Evolutionary conservation across 2,329 filamentous ascomycete genomes (phyloP).

Genomic region (Septoria linicola): DNA sequence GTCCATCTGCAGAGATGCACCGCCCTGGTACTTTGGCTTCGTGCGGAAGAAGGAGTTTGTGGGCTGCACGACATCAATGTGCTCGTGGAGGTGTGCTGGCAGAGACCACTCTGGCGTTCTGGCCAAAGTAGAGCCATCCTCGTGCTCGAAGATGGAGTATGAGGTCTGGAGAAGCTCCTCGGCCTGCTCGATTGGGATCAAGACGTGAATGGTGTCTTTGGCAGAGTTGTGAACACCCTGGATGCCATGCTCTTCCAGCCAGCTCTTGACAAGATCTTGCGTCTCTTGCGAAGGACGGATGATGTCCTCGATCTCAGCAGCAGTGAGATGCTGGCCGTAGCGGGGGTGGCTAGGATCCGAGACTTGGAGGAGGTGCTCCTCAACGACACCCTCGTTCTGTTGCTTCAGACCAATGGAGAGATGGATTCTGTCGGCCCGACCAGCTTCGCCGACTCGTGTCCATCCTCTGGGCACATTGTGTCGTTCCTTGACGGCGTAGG

Average conservation of each 20-base stretch:
- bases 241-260: slow-evolving; percentile 57
- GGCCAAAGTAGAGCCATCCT: slow-evolving; percentile 53
- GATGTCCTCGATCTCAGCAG: slow-evolving; percentile 54
- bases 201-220: slow-evolving; percentile 58
- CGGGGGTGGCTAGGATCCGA: slow-evolving; percentile 55
- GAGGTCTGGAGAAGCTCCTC: slow-evolving; percentile 56
- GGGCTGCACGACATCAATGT: slow-evolving; percentile 61
- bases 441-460: slow-evolving; percentile 49
- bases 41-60: slow-evolving; percentile 59
- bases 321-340: slow-evolving; percentile 55
- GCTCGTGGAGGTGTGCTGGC: slow-evolving; percentile 56
- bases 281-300: slow-evolving; percentile 55
- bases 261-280: slow-evolving; percentile 54
- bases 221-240: slow-evolving; percentile 51
- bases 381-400: slow-evolving; percentile 55
- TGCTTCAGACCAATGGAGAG: slow-evolving; percentile 61
- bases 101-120: slow-evolving; percentile 60
- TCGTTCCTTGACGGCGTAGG: slow-evolving; percentile 56
- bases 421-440: slow-evolving; percentile 51
- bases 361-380: slow-evolving; percentile 56
- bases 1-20: slow-evolving; percentile 9
- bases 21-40: slow-evolving; percentile 25
- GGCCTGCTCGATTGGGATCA: slow-evolving; percentile 52
- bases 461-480: slow-evolving; percentile 55
- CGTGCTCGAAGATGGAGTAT: slow-evolving; percentile 54